phyloP scores from a whole-genome alignment of 2,329 filamentous ascomycete species.

The Xylaria hypoxylon region DNA sequence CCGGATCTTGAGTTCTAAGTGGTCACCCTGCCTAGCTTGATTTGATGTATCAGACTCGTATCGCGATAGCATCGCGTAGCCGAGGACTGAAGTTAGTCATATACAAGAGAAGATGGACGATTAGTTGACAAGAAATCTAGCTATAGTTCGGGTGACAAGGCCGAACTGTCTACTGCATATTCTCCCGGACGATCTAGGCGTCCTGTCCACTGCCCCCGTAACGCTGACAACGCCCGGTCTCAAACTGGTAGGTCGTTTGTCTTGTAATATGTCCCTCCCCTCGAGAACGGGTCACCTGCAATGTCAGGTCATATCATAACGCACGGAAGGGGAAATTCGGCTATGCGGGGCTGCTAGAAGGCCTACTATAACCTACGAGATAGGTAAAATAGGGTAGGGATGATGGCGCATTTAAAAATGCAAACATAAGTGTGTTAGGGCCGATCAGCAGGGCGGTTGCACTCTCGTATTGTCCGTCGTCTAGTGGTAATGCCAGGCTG shows the following conservation, averaged over 20 bases:
- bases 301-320: constrained; percentile 15
- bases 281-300: constrained; percentile 14
- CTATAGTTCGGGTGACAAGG: constrained; percentile 1
- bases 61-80: neutral
- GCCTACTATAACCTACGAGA: constrained; percentile 10
- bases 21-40: neutral
- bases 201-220: neutral
- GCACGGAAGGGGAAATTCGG: constrained; percentile 11
- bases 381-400: too few relatives aligned
- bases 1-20: neutral
- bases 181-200: neutral
- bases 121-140: neutral
- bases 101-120: neutral
- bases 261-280: neutral
- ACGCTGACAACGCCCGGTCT: constrained; percentile 13
- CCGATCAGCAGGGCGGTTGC: neutral
- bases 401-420: neutral
- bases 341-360: constrained; percentile 25
- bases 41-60: neutral
- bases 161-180: neutral
- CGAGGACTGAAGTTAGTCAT: neutral
- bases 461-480: neutral
- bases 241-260: constrained; percentile 23
- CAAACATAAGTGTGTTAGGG: neutral
- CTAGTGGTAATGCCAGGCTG: neutral